A percentile compares a stretch with the other conserved stretches of the same genome.
Conservation (phyloP, 169 alveolate species). For the Fabrea salina region DNA sequence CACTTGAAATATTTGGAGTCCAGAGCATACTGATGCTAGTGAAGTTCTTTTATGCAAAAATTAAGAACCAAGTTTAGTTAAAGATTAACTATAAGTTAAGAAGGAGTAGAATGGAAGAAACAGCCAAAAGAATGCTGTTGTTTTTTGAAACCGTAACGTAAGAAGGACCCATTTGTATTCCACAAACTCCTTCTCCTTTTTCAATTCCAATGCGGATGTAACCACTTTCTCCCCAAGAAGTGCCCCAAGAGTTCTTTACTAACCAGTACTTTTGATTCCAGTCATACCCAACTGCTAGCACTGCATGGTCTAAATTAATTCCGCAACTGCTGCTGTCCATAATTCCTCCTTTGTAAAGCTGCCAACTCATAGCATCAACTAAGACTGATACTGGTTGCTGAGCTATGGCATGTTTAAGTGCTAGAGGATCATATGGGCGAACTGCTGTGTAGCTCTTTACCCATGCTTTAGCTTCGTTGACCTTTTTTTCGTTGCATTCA, state of each 20-base stretch:
- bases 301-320: slow-evolving; percentile 78
- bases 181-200: slow-evolving; percentile 38
- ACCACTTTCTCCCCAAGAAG: slow-evolving; percentile 90
- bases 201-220: slow-evolving; percentile 63
- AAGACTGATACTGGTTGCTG: slow-evolving; percentile 88
- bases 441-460: slow-evolving; percentile 56
- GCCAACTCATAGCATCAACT: slow-evolving; percentile 90
- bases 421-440: slow-evolving; percentile 44
- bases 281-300: slow-evolving; percentile 81
- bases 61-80: too few species aligned
- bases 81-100: too few species aligned
- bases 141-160: slow-evolving; percentile 27
- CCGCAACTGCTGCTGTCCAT: slow-evolving; percentile 76
- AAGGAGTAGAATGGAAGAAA: too few species aligned
- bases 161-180: slow-evolving; percentile 27
- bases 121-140: too few species aligned
- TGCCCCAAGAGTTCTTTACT: slow-evolving; percentile 91
- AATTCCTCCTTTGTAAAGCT: slow-evolving; percentile 82
- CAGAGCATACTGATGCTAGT: too few species aligned
- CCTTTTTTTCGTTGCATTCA: slow-evolving; percentile 30
- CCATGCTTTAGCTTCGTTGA: slow-evolving; percentile 19
- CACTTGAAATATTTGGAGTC: too few species aligned
- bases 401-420: slow-evolving; percentile 54
- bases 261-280: slow-evolving; percentile 73
- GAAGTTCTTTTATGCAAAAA: too few species aligned